These are phyloP conservation scores for Solanum paucissectum DNA, from an alignment of 257 asterid species.

Conservation along the genomic window DNA sequence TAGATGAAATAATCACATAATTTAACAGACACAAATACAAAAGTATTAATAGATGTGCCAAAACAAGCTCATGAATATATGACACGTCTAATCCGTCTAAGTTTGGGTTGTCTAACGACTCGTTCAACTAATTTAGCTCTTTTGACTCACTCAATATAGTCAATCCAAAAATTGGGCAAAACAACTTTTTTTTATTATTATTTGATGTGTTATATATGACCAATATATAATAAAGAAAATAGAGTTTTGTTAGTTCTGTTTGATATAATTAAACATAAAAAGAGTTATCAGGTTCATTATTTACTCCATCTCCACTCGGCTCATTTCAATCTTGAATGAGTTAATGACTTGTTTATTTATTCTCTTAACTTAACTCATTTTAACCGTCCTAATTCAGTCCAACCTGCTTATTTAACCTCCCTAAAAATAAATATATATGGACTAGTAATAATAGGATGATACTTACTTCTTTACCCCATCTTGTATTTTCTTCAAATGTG, in stretches of 20 bases:
- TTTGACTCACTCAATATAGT: not conserved
- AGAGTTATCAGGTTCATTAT: not conserved
- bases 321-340: not conserved
- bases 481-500: conserved; percentile 51
- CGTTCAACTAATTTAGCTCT: not conserved
- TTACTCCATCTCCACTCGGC: not conserved
- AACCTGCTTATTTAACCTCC: not conserved
- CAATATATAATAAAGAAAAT: not conserved
- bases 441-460: not conserved
- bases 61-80: not conserved
- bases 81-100: not conserved
- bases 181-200: not conserved
- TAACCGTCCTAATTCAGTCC: not conserved
- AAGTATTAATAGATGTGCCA: not conserved
- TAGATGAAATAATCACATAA: not conserved
- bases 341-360: not conserved
- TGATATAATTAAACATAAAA: too few relatives aligned
- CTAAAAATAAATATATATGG: not conserved
- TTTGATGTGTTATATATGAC: not conserved
- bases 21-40: not conserved
- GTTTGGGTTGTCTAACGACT: not conserved
- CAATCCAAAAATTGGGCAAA: not conserved
- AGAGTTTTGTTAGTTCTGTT: not conserved
- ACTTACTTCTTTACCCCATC: conserved; percentile 75
- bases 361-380: not conserved